Conservation (phyloP, 1,284 basidiomycete species). For the Naganishia liquefaciens region DNA sequence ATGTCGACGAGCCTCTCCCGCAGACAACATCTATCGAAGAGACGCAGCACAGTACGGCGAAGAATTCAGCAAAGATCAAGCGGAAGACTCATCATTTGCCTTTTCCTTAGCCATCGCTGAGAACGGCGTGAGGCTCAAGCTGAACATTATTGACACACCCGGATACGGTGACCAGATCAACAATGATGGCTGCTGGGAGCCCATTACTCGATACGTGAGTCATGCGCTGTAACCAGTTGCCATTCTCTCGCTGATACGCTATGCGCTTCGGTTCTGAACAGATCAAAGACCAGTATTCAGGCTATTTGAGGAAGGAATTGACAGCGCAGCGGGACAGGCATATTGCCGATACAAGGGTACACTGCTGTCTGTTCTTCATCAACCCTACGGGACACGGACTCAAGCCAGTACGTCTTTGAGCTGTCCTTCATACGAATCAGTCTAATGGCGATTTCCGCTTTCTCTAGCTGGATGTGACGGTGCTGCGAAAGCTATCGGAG, state of each 20-base stretch:
- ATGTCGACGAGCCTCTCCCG: constrained; percentile 80
- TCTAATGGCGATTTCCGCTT: constrained; percentile 27
- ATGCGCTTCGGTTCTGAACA: constrained; percentile 28
- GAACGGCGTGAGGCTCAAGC: constrained; percentile 88
- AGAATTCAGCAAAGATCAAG: neutral
- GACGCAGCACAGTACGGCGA: constrained; percentile 84
- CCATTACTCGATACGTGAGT: constrained; percentile 95
- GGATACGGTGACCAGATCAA: constrained; percentile 98
- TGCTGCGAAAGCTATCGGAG: constrained; percentile 98
- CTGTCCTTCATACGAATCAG: neutral
- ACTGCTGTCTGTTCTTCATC: constrained; percentile 98
- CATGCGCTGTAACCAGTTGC: neutral
- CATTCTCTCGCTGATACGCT: neutral
- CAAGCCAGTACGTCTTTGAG: constrained; percentile 59
- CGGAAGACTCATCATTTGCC: constrained; percentile 3
- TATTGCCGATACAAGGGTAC: constrained; percentile 97
- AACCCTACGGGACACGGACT: constrained; percentile 92
- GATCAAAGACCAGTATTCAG: constrained; percentile 89
- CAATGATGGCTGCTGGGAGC: constrained; percentile 99
- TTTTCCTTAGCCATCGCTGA: constrained; percentile 77
- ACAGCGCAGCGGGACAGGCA: constrained; percentile 98
- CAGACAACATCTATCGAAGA: constrained; percentile 97
- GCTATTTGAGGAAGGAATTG: constrained; percentile 97
- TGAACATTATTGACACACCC: constrained; percentile 99
- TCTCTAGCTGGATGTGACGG: constrained; percentile 81